These are phyloP conservation scores for Auricularia cornea DNA, from an alignment of 768 basidiomycete genomes.

Conservation along the genomic window DNA sequence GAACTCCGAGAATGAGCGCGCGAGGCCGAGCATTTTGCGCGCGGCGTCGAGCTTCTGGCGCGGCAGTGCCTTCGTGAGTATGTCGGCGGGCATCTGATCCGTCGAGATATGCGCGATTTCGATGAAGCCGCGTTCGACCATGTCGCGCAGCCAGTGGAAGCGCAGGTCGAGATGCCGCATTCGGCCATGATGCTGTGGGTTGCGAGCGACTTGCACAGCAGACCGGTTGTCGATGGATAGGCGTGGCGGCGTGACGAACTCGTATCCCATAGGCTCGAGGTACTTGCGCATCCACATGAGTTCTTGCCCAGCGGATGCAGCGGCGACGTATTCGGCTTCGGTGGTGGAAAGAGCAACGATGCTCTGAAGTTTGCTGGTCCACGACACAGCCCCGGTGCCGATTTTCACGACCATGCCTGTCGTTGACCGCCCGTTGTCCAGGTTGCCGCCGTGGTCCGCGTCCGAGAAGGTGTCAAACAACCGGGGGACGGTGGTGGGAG, in stretches of 20 bases:
- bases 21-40: background rate
- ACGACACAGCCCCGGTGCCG: slow-evolving; percentile 13
- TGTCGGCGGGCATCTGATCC: background rate
- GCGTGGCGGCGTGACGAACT: background rate
- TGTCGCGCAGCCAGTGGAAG: slow-evolving; percentile 18
- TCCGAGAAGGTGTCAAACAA: slow-evolving; percentile 18
- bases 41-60: background rate
- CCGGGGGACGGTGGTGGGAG: background rate
- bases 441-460: slow-evolving; percentile 20
- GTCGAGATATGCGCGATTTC: background rate
- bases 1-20: background rate
- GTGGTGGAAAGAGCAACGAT: slow-evolving; percentile 19
- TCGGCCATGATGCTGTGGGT: slow-evolving; percentile 3
- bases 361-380: slow-evolving; percentile 17
- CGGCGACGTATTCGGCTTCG: slow-evolving; percentile 7
- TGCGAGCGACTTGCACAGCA: slow-evolving; percentile 11
- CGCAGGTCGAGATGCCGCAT: background rate
- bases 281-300: background rate
- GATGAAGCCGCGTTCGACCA: background rate
- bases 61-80: background rate
- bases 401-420: slow-evolving; percentile 23
- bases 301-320: background rate
- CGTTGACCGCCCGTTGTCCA: slow-evolving; percentile 19
- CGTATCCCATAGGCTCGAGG: background rate
- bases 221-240: slow-evolving; percentile 17